Conservation (phyloP, 768 basidiomycete species). For the Dacryopinax primogenitus region DNA sequence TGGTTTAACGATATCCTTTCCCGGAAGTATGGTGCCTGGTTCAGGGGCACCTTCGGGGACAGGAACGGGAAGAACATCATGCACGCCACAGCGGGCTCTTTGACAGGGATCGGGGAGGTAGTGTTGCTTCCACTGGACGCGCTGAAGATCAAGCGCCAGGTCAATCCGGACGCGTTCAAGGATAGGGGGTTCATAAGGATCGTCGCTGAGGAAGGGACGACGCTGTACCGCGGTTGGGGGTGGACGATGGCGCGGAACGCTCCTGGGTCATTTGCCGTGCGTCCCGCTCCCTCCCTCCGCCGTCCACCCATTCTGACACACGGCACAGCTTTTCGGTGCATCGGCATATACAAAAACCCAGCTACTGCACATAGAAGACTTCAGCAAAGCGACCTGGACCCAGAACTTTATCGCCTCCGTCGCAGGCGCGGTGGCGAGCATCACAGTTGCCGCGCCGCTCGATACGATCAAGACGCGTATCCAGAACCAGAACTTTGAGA, state of each 20-base stretch:
- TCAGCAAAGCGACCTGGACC: slow-evolving; percentile 86
- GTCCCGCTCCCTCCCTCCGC: slow-evolving; percentile 20
- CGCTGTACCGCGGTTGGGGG: slow-evolving; percentile 93
- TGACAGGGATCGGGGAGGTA: slow-evolving; percentile 86
- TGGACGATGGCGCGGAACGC: slow-evolving; percentile 99
- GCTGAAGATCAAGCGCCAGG: slow-evolving; percentile 97
- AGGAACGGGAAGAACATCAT: slow-evolving; percentile 92
- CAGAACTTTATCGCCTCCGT: slow-evolving; percentile 97
- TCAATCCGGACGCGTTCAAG: slow-evolving; percentile 95
- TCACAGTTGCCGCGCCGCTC: slow-evolving; percentile 89
- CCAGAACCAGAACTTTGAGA: slow-evolving; percentile 95
- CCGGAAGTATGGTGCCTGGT: slow-evolving; percentile 65
- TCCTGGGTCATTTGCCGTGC: slow-evolving; percentile 84
- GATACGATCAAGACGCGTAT: slow-evolving; percentile 96
- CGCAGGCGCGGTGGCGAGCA: slow-evolving; percentile 86
- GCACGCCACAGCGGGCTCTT: slow-evolving; percentile 81
- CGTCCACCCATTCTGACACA: neutral
- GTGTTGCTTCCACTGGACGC: slow-evolving; percentile 93
- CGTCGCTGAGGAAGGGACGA: slow-evolving; percentile 79
- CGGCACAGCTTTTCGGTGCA: slow-evolving; percentile 81
- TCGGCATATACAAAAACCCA: slow-evolving; percentile 93
- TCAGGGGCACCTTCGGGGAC: slow-evolving; percentile 79
- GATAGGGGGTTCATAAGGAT: slow-evolving; percentile 84
- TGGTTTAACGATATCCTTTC: slow-evolving; percentile 90
- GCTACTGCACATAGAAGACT: slow-evolving; percentile 75